Conservation (phyloP, 495 filamentous ascomycete species). For the Penicillium paradoxum region DNA sequence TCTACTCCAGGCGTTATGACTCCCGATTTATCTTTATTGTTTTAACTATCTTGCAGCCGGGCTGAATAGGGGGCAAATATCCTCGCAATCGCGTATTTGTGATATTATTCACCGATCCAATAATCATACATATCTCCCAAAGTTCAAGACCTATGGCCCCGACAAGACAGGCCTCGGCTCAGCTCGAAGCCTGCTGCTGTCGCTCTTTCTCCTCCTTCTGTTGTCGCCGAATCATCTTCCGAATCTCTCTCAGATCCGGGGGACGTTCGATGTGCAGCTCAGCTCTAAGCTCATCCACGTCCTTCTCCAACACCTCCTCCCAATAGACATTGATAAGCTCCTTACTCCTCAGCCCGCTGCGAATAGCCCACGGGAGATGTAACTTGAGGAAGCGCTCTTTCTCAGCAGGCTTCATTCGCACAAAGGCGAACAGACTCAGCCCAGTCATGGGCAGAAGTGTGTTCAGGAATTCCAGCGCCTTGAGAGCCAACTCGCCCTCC, state of each 20-base stretch:
- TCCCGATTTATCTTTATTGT: constrained; percentile 2
- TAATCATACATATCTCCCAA: constrained; percentile 17
- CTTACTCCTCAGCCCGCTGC: constrained; percentile 68
- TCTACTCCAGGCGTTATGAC: constrained; percentile 16
- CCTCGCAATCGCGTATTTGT: background rate
- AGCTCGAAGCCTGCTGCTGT: constrained; percentile 28
- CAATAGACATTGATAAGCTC: constrained; percentile 97
- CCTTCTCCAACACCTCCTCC: constrained; percentile 88
- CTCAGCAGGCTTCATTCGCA: constrained; percentile 72
- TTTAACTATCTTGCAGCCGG: constrained; percentile 3
- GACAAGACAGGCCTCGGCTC: background rate
- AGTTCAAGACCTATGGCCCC: background rate
- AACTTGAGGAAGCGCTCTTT: constrained; percentile 63
- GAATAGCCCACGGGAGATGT: constrained; percentile 87
- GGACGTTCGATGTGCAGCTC: constrained; percentile 82
- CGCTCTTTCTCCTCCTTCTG: constrained; percentile 60
- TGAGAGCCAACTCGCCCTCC: constrained; percentile 91
- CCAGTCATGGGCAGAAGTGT: constrained; percentile 94
- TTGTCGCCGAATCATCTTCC: constrained; percentile 63
- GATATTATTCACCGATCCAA: constrained; percentile 4
- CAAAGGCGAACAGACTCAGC: constrained; percentile 63
- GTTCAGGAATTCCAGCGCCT: constrained; percentile 95
- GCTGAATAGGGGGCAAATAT: background rate
- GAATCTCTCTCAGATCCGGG: constrained; percentile 78
- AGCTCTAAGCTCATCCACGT: constrained; percentile 68